Conservation (phyloP, 140 eudicot genomes). For the Oenanthe javanica region DNA sequence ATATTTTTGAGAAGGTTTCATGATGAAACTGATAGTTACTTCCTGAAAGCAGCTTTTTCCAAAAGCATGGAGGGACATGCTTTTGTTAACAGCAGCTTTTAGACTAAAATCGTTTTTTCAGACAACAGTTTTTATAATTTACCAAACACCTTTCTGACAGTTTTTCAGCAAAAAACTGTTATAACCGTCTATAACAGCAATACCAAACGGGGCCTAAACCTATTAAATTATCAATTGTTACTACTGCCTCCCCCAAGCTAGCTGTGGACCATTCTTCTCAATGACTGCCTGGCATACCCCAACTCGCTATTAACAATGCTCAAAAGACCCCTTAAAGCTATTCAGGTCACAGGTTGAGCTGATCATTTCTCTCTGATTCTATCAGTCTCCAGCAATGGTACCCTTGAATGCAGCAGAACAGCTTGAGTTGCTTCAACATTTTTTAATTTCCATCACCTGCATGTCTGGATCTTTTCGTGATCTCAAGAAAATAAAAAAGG, state of each 20-base stretch:
- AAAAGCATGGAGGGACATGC: no score
- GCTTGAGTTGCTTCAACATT: not conserved
- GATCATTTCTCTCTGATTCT: not conserved
- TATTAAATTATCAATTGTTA: not conserved
- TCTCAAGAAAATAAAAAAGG: not conserved
- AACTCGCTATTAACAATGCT: not conserved
- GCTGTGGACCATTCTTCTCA: not conserved
- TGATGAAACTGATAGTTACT: no score
- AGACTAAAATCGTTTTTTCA: no score
- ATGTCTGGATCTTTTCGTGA: not conserved
- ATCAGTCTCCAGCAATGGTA: not conserved
- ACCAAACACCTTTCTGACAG: no score
- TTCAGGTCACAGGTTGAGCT: not conserved
- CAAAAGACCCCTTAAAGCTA: not conserved
- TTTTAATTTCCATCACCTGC: not conserved
- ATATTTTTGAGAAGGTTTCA: no score
- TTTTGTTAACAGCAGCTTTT: no score
- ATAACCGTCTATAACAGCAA: no score
- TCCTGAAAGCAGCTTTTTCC: no score
- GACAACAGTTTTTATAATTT: no score
- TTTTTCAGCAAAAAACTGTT: no score
- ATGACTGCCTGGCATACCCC: not conserved
- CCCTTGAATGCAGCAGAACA: not conserved
- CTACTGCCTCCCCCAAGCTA: no score
- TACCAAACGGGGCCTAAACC: no score